Evolutionary conservation across 768 basidiomycete species (phyloP).

Genomic region (Guyanaporus albipodus): DNA sequence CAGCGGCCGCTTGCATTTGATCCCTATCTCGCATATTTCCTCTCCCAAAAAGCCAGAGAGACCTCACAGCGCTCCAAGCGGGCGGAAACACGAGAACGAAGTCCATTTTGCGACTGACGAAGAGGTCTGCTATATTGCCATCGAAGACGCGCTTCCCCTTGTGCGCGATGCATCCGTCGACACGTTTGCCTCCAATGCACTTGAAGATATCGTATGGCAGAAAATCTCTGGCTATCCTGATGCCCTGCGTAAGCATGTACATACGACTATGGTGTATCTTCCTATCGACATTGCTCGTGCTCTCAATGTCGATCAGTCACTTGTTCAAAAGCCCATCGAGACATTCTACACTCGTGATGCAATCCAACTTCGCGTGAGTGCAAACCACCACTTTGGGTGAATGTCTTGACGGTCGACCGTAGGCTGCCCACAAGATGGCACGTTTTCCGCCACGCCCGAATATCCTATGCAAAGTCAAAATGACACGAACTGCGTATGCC

Average conservation of each 20-base stretch:
- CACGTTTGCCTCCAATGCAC: constrained; percentile 55
- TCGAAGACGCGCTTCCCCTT: constrained; percentile 59
- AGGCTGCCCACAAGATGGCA: constrained; percentile 88
- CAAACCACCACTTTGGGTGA: neutral
- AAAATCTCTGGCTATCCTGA: constrained; percentile 77
- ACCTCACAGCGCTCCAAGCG: constrained; percentile 42
- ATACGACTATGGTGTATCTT: constrained; percentile 73
- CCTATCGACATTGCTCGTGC: constrained; percentile 78
- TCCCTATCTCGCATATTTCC: constrained; percentile 77
- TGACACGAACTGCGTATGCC: constrained; percentile 93
- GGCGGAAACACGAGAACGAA: constrained; percentile 50
- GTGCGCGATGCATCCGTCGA: constrained; percentile 50
- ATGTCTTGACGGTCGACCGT: constrained; percentile 6
- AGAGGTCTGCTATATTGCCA: constrained; percentile 49
- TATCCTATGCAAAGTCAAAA: constrained; percentile 56
- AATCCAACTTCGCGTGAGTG: constrained; percentile 75
- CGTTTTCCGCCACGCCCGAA: constrained; percentile 77
- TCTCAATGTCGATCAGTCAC: constrained; percentile 53
- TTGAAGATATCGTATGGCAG: constrained; percentile 67
- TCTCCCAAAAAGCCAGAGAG: constrained; percentile 51
- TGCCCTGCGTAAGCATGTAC: constrained; percentile 61
- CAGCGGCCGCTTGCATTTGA: constrained; percentile 75
- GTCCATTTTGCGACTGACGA: constrained; percentile 37
- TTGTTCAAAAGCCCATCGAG: constrained; percentile 86
- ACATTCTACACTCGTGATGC: constrained; percentile 96